phyloP scores from a whole-genome alignment of 257 asterid species.

The Thymus mandschuricus region DNA sequence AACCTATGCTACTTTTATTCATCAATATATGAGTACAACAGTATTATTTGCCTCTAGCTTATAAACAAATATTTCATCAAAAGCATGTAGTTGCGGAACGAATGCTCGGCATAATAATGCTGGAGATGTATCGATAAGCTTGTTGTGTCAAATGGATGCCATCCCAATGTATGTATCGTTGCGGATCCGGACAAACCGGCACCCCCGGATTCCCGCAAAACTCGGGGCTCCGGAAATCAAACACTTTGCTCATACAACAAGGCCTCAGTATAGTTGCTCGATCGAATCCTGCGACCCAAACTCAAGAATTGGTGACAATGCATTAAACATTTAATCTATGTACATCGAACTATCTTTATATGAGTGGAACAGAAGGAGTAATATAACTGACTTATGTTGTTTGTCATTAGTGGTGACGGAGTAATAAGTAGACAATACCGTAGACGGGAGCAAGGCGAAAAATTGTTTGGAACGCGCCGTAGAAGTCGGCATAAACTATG shows the following conservation, averaged over 20 bases:
- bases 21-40: not conserved
- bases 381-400: no score
- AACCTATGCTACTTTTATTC: not conserved
- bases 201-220: conserved; percentile 31
- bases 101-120: not conserved
- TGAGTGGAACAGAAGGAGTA: no score
- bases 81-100: not conserved
- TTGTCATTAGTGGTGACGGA: no score
- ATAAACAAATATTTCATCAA: no score
- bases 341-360: no score
- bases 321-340: not conserved
- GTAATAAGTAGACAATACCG: not conserved
- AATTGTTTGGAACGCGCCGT: not conserved
- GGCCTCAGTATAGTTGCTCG: not conserved
- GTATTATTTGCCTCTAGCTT: no score
- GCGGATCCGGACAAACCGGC: conserved; percentile 38
- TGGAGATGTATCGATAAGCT: not conserved
- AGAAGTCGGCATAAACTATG: conserved; percentile 24
- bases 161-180: conserved; percentile 40
- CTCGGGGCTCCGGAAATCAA: not conserved
- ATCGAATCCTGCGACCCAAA: conserved; percentile 16
- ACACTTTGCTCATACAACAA: conserved; percentile 22
- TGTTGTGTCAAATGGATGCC: conserved; percentile 44
- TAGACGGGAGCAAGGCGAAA: not conserved
- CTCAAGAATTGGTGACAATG: no score